Evolutionary conservation across 805 yeast genomes (phyloP).

Genomic region (Wickerhamomyces subpelliculosus): DNA sequence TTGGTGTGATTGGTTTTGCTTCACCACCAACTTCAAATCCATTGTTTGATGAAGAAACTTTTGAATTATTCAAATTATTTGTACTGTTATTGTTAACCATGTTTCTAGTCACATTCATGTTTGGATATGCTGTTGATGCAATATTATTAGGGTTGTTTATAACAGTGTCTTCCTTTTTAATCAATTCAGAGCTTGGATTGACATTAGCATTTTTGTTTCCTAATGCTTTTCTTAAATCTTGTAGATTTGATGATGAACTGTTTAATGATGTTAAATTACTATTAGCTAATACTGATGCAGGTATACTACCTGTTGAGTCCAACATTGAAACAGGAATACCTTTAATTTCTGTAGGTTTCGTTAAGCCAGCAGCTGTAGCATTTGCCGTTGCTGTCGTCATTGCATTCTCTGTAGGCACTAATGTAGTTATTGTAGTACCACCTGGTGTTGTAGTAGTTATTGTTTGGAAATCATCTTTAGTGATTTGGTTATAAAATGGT

Average conservation of each 20-base stretch:
- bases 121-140: no score
- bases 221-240: constrained; percentile 1
- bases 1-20: constrained; percentile 6
- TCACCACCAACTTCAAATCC: no score
- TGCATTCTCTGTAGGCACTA: constrained; percentile 82
- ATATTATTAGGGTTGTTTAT: no score
- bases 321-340: constrained; percentile 68
- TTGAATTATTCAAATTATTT: neutral
- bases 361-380: constrained; percentile 48
- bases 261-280: neutral
- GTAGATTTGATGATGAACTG: neutral
- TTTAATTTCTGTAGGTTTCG: constrained; percentile 52
- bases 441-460: constrained; percentile 83
- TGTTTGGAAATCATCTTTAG: constrained; percentile 81
- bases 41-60: neutral
- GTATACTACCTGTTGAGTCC: constrained; percentile 71
- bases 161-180: no score
- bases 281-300: constrained; percentile 4
- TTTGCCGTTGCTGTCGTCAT: constrained; percentile 52
- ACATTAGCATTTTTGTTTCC: neutral
- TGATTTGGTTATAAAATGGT: constrained; percentile 87
- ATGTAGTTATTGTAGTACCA: constrained; percentile 85
- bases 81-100: no score
- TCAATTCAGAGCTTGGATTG: no score
- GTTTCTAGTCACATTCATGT: no score